Evolutionary conservation across 495 filamentous ascomycete genomes (phyloP), one percentile per base, ranked within the genome.

Genomic region (Tuber umbilicatum): DNA sequence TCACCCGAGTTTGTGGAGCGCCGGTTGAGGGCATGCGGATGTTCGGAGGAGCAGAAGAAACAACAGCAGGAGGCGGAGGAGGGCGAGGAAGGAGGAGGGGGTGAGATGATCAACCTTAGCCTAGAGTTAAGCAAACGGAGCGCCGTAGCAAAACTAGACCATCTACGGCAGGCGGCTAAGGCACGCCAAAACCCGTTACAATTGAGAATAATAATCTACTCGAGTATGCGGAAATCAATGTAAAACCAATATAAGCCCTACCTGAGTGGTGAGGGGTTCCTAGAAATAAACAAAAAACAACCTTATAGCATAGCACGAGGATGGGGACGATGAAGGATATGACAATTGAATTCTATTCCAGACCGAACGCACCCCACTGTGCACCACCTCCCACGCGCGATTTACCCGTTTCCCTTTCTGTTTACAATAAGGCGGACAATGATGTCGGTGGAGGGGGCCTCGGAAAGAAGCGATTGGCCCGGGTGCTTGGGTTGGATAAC

Each of bases 381-480:
- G 55, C 55, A 64, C 55, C n/a, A 64, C 55, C 55, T 31, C 55
- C 55, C 55, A 64, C 55, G 55, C 55, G 55, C 55, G 55, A 64
- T 64, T 64, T 64, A 64, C 55, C 55, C 55, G 55, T 64, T 31
- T 64, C 55, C 27, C 17, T 14, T 64, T 31, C 55, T 0, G 12
- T 64, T 64, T 31, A 64, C 55, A 64, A 64, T 64, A 64, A 64
- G 55, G 55, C 55, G 55, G 55, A 17, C 55, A 64, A 64, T 64
- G 55, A 64, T 64, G 55, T 64, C 55, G 55, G 55, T 64, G 55
- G 55, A 64, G 55, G 3, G 27, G 55, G n/a, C 27, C 55, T 64
- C 55, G 55, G 55, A 64, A 64, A 16, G 55, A 64, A 64, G 55
- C 55, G 55, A 64, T 64, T 64, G 55, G 55, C n/a, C 3, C 55